Evolutionary conservation across 1,284 basidiomycete genomes (phyloP), one percentile per base, ranked within the genome.

Genomic region (Cryptococcus sp.): DNA sequence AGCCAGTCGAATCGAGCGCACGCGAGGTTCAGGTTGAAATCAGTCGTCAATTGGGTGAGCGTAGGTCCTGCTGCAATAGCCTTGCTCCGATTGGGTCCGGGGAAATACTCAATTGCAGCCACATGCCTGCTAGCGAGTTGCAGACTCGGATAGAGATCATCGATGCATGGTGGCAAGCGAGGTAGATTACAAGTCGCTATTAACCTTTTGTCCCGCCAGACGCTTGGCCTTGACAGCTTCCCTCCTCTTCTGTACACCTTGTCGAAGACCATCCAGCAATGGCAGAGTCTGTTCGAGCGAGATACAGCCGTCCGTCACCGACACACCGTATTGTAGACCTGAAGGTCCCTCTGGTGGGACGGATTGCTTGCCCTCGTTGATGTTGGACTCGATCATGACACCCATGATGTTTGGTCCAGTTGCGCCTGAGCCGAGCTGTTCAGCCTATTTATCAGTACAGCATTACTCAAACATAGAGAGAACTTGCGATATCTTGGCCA

Each of bases 321-420:
- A 62, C 3, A 90, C 86, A 44, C 93, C 92, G 73, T 93, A 93
- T 67, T 83, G 86, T 54, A 96, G 78, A 3, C 83, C 87, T 4
- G 81, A 76, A 1, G 86, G 85, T 2, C 91, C 91, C 37, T 83
- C 81, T 1, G 82, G 67, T 7, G 91, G 86, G 54, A 96, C 87
- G 62, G 89, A 85, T 74, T 97, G 92, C 60, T 69, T 70, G 57
- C 79, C 79, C 62, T 91, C 93, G 45, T 88, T 82, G 53, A 98
- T 80, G 74, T 98, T 94, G 45, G 87, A 90, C 76, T 98, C 96
- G 57, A 98, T 82, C 96, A 98, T 98, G 55, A 96, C 91, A 54
- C 94, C 94, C 81, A 96, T 87, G 62, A 98, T 91, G 68, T 83
- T 81, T 21, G 79, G 70, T 1, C 83, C 80, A 0, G 88, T 91